phyloP scores from a whole-genome alignment of 2,329 filamentous ascomycete species.

The Fusarium foetens region DNA sequence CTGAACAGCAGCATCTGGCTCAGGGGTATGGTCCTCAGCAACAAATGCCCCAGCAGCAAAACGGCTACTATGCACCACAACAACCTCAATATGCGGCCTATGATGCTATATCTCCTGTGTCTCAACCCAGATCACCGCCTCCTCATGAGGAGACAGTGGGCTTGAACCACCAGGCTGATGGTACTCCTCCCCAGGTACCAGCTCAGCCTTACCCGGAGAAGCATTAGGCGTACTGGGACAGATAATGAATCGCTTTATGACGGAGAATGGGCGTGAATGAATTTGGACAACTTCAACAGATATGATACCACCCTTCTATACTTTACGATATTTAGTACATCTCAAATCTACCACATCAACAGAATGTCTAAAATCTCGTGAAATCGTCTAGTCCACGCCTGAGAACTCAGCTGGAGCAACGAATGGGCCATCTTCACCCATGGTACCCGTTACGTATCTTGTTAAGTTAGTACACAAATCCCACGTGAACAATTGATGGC shows the following conservation, averaged over 20 bases:
- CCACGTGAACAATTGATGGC: fast-evolving
- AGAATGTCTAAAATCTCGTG: neutral
- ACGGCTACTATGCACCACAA: neutral
- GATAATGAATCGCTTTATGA: neutral
- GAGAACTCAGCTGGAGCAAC: slow-evolving; percentile 50
- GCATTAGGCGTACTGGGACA: neutral
- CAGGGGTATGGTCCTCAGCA: neutral
- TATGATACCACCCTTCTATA: slow-evolving; percentile 39
- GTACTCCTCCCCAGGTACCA: slow-evolving; percentile 29
- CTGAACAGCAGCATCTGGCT: neutral
- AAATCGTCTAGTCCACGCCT: slow-evolving; percentile 47
- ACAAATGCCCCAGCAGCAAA: neutral
- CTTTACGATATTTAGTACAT: neutral
- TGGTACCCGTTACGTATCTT: slow-evolving; percentile 57
- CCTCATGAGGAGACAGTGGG: slow-evolving; percentile 46
- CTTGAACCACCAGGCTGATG: slow-evolving; percentile 48
- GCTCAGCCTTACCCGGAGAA: slow-evolving; percentile 43
- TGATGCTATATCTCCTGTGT: neutral
- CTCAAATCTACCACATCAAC: neutral
- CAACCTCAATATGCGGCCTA: neutral
- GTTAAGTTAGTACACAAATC: neutral
- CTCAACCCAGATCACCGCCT: slow-evolving; percentile 31
- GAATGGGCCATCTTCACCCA: slow-evolving; percentile 51
- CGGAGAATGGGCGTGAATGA: neutral
- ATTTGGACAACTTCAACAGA: slow-evolving; percentile 2